Percentiles rank a stretch among this genome's conserved stretches.
These are phyloP conservation scores for Backusella luteola DNA, from an alignment of 192 early-diverging fungal genomes.

Conservation along the genomic window DNA sequence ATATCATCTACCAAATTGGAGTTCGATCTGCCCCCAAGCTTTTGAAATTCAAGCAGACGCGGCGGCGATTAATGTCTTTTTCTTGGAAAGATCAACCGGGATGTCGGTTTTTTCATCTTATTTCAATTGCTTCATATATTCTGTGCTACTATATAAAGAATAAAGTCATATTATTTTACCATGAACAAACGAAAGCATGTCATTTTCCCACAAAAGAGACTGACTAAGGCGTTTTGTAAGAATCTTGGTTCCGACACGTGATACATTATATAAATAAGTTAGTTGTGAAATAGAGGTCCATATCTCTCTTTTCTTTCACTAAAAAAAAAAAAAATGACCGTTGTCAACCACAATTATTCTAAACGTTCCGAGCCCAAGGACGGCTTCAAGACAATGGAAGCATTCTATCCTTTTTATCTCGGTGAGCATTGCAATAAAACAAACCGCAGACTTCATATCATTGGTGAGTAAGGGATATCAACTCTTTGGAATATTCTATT, in stretches of 20 bases:
- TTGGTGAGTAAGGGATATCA: constrained; percentile 36
- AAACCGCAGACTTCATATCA: constrained; percentile 53
- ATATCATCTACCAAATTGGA: too few relatives aligned
- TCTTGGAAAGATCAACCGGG: too few relatives aligned
- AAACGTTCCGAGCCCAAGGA: constrained; percentile 37
- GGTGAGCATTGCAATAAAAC: constrained; percentile 54
- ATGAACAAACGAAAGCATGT: neutral
- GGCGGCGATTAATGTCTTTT: too few relatives aligned
- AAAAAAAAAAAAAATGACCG: neutral
- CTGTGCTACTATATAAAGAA: too few relatives aligned
- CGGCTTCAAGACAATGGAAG: constrained; percentile 50
- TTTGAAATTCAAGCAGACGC: too few relatives aligned
- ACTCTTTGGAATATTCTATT: constrained; percentile 22
- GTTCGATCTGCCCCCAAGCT: too few relatives aligned
- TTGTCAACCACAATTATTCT: constrained; percentile 51
- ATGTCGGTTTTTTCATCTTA: too few relatives aligned
- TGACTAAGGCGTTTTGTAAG: neutral
- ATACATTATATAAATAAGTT: too few relatives aligned
- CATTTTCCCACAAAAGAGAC: neutral
- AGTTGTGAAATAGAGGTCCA: too few relatives aligned
- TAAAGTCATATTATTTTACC: too few relatives aligned
- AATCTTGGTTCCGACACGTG: neutral
- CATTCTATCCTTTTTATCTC: constrained; percentile 72
- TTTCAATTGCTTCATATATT: too few relatives aligned
- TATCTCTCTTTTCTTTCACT: neutral